Base-by-base conservation (phyloP, 2,329 filamentous ascomycete genomes). In the Chaetomium sp. region DNA sequence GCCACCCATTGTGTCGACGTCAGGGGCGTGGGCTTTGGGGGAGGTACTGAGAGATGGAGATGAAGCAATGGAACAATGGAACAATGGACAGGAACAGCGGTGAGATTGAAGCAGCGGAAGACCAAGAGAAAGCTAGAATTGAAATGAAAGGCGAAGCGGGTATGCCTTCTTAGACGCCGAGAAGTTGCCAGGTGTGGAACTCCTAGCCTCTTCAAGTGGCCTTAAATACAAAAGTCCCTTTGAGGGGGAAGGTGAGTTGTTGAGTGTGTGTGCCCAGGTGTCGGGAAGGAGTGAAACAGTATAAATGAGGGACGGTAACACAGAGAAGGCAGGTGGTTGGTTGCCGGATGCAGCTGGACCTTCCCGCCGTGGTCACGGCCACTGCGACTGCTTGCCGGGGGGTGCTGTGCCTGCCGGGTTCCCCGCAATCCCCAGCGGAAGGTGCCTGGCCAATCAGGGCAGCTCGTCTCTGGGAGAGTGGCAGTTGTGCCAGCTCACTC, bases 1-100 rank as follows among this genome's bases (percentile, higher is more conserved):
- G 70, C 83, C 83, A 71, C 83, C 83, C 83, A 86, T 64, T 45
- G 27, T 60, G 60, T 58, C 54, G 45, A 21, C 27, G 63, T 49
- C 35, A 19, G n/a, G 21, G 27, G 25, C 35, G 58, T 19, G n/a
- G n/a, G 7, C 5, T 55, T 25, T n/a, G n/a, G n/a, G 45, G 25
- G 19, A 13, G 35, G 42, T 12, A 23, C 16, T 49, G 45, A 47
- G 27, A 27, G 51, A 50, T 49, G 35, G n/a, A 10, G 3, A 13
- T 21, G 31, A 19, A 27, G 27, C 33, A 29, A 42, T 56, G 4
- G n/a, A 60, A n/a, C n/a, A n/a, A n/a, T n/a, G n/a, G n/a, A n/a
- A 38, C 33, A 29, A 42, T 56, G 4, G n/a, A 60, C 0, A 16
- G 7, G 38, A 42, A n/a, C 38, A 42, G 38, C 38, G 38, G 38